A percentile compares a stretch with the other conserved stretches of the same genome.
Evolutionary conservation across 192 early-diverging fungal genomes (phyloP).

Genomic region (Paraglomus brasilianum): DNA sequence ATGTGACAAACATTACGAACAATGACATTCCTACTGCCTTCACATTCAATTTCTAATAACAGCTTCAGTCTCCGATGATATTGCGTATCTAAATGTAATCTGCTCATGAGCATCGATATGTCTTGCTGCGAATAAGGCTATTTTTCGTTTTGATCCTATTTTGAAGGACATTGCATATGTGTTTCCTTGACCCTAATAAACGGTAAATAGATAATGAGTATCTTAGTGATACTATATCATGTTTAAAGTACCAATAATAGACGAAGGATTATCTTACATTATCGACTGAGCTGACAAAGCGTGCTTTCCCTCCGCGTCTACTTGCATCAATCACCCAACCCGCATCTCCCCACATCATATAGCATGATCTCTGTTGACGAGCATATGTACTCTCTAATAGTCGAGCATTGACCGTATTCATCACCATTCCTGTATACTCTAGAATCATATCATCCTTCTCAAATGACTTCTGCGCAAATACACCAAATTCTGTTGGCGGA

Average conservation of each 20-base stretch:
- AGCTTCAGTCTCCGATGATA: background rate
- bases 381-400: conserved; percentile 23
- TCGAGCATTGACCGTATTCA: conserved; percentile 15
- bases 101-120: background rate
- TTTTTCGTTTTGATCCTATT: background rate
- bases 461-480: conserved; percentile 23
- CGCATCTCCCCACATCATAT: conserved; percentile 31
- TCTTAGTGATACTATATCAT: too few species aligned
- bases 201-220: conserved; percentile 12
- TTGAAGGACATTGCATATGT: background rate
- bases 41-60: background rate
- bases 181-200: conserved; percentile 30
- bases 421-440: conserved; percentile 33
- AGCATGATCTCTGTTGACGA: conserved; percentile 22
- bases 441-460: conserved; percentile 32
- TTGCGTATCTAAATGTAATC: background rate
- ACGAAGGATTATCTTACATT: background rate
- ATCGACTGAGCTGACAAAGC: conserved; percentile 10
- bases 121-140: background rate
- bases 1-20: too few species aligned
- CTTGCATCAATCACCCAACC: conserved; percentile 34
- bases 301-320: conserved; percentile 25
- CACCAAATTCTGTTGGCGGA: conserved; percentile 16
- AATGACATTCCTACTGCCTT: background rate
- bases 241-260: too few species aligned